These are phyloP conservation scores for Sphenostylis stenocarpa DNA, from an alignment of 306 rosid species.

Conservation along the genomic window DNA sequence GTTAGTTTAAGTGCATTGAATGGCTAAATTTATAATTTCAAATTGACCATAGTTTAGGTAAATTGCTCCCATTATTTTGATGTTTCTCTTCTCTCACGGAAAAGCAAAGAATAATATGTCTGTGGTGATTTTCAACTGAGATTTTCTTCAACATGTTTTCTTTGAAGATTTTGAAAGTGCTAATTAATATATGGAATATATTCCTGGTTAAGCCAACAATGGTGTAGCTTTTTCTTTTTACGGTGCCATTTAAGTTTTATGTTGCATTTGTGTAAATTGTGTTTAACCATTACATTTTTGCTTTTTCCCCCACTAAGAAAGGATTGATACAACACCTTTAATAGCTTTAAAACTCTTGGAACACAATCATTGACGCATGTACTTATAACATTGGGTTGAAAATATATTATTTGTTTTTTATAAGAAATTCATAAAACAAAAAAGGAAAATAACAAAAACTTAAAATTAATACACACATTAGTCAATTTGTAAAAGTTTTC, in stretches of 20 bases:
- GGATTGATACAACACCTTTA: neutral
- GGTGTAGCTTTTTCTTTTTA: neutral
- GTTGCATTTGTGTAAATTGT: neutral
- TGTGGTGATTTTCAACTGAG: slow-evolving; percentile 28
- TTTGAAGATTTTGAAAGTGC: neutral
- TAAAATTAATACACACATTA: too few species aligned
- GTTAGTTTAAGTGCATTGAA: neutral
- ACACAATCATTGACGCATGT: too few species aligned
- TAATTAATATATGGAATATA: neutral
- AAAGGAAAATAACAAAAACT: too few species aligned
- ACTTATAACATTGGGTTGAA: too few species aligned
- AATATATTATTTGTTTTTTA: too few species aligned
- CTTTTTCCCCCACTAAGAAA: neutral
- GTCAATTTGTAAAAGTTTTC: too few species aligned
- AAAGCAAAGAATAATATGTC: slow-evolving; percentile 43
- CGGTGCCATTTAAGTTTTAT: neutral
- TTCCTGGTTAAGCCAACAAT: slow-evolving; percentile 10
- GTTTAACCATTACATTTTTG: neutral
- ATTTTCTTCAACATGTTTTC: slow-evolving; percentile 24
- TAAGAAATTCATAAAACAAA: too few species aligned
- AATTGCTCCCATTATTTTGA: too few species aligned
- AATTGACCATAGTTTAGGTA: neutral
- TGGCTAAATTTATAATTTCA: neutral
- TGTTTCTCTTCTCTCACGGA: neutral
- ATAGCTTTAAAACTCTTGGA: neutral